A percentile compares a stretch with the other conserved stretches of the same genome.
These are phyloP conservation scores for Blastomyces silverae DNA, from an alignment of 2,329 filamentous ascomycete species.

Conservation along the genomic window DNA sequence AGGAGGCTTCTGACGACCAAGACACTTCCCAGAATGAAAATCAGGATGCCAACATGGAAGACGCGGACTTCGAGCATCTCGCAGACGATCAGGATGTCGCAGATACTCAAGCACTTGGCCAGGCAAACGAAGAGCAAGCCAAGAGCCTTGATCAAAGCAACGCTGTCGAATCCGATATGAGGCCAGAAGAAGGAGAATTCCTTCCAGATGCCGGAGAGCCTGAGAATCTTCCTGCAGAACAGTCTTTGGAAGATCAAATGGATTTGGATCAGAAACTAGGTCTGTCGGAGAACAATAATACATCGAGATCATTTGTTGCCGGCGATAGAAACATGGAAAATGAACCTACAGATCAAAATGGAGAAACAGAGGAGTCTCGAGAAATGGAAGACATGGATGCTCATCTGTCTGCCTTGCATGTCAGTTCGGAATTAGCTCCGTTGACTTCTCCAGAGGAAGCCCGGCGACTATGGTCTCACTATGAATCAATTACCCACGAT, in stretches of 20 bases:
- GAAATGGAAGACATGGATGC: conserved; percentile 46
- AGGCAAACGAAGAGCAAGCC: conserved; percentile 79
- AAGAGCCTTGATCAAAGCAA: conserved; percentile 80
- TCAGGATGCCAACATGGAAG: conserved; percentile 62
- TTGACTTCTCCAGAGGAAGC: conserved; percentile 51
- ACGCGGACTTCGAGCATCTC: conserved; percentile 88
- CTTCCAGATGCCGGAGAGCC: conserved; percentile 49
- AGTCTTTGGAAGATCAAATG: conserved; percentile 46
- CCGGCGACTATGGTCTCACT: conserved; percentile 72
- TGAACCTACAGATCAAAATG: conserved; percentile 26
- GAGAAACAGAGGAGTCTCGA: conserved; percentile 41
- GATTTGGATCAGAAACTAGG: conserved; percentile 32
- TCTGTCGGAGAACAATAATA: conserved; percentile 36
- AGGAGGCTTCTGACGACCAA: conserved; percentile 51
- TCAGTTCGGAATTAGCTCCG: conserved; percentile 48
- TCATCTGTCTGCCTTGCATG: conserved; percentile 64
- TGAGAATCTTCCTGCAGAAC: conserved; percentile 34
- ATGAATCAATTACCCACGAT: conserved; percentile 75
- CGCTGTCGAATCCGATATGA: conserved; percentile 65
- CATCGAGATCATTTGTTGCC: conserved; percentile 48
- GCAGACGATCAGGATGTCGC: conserved; percentile 71
- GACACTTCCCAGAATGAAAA: conserved; percentile 49
- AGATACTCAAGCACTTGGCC: conserved; percentile 88
- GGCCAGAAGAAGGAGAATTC: conserved; percentile 49
- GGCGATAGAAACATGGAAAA: conserved; percentile 39